phyloP scores from a whole-genome alignment of 805 yeast species.

The Lipomyces sp. region DNA sequence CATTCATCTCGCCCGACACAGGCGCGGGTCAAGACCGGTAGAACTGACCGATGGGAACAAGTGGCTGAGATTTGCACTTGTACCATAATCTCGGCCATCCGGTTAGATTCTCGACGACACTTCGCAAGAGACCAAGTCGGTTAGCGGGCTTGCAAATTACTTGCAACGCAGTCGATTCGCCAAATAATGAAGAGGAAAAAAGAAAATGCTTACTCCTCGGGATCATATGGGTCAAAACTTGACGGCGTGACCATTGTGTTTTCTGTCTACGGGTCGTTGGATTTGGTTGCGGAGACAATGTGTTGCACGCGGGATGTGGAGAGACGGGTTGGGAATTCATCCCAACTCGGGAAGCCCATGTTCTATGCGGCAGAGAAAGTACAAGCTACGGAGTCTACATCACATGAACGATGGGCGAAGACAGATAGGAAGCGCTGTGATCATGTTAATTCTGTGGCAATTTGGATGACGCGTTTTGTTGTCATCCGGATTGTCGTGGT shows the following conservation, averaged over 20 bases:
- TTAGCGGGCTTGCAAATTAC: neutral
- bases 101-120: slow-evolving; percentile 17
- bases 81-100: slow-evolving; percentile 51
- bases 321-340: too few relatives aligned
- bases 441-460: too few relatives aligned
- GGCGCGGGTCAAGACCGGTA: neutral
- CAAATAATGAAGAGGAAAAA: neutral
- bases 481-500: too few relatives aligned
- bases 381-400: too few relatives aligned
- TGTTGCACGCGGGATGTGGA: too few relatives aligned
- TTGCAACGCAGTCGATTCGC: neutral
- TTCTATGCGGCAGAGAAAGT: too few relatives aligned
- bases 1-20: neutral
- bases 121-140: neutral
- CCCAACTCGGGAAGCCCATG: too few relatives aligned
- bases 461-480: too few relatives aligned
- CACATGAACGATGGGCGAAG: too few relatives aligned
- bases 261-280: too few relatives aligned
- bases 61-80: slow-evolving; percentile 72
- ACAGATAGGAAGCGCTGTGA: too few relatives aligned
- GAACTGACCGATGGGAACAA: slow-evolving; percentile 72
- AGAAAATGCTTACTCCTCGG: slow-evolving; percentile 18
- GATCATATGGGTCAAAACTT: slow-evolving; percentile 22
- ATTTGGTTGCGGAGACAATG: too few relatives aligned
- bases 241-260: slow-evolving; percentile 15